phyloP scores from a whole-genome alignment of 192 early-diverging fungal species.

The Chytriomyces sp. region DNA sequence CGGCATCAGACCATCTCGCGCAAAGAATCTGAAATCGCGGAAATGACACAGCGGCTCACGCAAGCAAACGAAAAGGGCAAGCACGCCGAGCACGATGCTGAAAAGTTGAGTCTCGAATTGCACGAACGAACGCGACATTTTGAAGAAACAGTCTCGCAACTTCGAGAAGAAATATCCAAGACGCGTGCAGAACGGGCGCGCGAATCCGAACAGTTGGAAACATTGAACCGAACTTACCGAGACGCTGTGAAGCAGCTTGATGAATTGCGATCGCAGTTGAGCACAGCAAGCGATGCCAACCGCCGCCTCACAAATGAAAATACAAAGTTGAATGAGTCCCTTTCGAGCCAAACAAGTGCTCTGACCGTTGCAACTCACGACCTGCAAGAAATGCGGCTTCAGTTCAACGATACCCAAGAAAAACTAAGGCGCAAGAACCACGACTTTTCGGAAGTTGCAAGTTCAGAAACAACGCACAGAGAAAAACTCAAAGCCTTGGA shows the following conservation, averaged over 20 bases:
- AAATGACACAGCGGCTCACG: slow-evolving; percentile 42
- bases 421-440: slow-evolving; percentile 29
- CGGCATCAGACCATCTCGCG: slow-evolving; percentile 40
- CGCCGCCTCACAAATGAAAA: slow-evolving; percentile 28
- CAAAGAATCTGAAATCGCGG: slow-evolving; percentile 44
- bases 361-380: slow-evolving; percentile 18
- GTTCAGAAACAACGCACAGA: slow-evolving; percentile 6
- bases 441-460: slow-evolving; percentile 6
- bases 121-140: slow-evolving; percentile 16
- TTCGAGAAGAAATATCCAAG: slow-evolving; percentile 36
- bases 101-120: slow-evolving; percentile 4
- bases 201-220: slow-evolving; percentile 29
- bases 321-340: slow-evolving; percentile 37
- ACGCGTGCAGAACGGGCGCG: slow-evolving; percentile 33
- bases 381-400: slow-evolving; percentile 19
- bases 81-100: slow-evolving; percentile 17
- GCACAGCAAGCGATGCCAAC: slow-evolving; percentile 28
- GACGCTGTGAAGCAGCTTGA: slow-evolving; percentile 39
- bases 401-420: slow-evolving; percentile 33
- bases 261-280: slow-evolving; percentile 9
- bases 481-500: slow-evolving; percentile 34
- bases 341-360: slow-evolving; percentile 27
- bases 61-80: slow-evolving; percentile 15
- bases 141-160: slow-evolving; percentile 32
- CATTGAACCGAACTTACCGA: slow-evolving; percentile 21